Evolutionary conservation across 2,329 filamentous ascomycete species (phyloP), one percentile per base, ranked within the genome.

Genomic region (Xylariales sp.): DNA sequence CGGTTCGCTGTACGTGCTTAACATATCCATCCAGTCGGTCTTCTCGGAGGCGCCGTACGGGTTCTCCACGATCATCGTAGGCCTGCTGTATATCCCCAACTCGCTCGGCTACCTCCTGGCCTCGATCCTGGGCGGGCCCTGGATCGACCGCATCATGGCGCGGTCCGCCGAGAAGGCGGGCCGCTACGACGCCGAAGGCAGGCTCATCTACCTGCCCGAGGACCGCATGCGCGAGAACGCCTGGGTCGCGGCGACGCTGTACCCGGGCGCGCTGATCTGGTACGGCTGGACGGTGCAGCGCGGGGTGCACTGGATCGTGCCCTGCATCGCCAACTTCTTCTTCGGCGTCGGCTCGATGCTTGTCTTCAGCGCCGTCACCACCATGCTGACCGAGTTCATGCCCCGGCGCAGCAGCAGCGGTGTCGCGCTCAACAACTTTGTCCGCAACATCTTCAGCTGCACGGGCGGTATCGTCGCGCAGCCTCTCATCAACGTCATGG

Each of bases 321-420:
- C 76, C 40, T 69, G 76, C 47, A 67, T 85, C 27, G 79, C 81
- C 17, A 80, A 82, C 29, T 85, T 88, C 57, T 75, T 83, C 55
- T 93, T 91, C 51, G 88, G 88, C 13, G 50, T 85, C 4, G 82
- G 83, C 3, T 83, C 76, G 21, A 93, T 94, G 88, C 69, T 93
- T 4, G 81, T 89, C 20, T 89, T 87, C 61, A 74, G 78, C 33
- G 74, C 79, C 49, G 71, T 78, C 0, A 89, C 85, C 0, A 93
- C 88, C 0, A 89, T 93, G 84, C 67, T 93, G 47, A 91, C 87
- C 0, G 87, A 93, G 54, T 89, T 91, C 54, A 83, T 91, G 70
- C 85, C 85, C 12, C 72, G 77, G 29, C 72, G 74, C 45, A 83
- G 81, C 34, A 85, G 80, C 4, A 76, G 76, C 10, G 86, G 85